Conservation (phyloP, 192 early-diverging fungal species). For the Spizellomyces punctatus region DNA sequence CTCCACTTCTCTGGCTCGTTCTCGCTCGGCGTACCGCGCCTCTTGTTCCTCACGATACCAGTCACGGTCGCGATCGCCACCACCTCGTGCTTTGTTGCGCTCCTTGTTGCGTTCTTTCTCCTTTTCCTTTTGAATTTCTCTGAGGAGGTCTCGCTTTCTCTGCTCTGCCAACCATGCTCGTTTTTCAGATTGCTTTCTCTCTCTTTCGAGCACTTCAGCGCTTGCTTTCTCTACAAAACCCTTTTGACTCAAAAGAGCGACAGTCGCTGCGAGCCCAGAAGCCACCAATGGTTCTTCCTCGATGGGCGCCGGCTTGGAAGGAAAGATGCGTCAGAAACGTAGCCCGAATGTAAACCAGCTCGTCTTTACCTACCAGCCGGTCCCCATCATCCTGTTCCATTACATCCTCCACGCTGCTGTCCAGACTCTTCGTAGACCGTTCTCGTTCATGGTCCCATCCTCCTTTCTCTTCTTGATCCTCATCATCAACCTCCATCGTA, state of each 20-base stretch:
- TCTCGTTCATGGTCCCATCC: conserved; percentile 25
- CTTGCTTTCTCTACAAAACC: conserved; percentile 67
- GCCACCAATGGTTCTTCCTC: conserved; percentile 82
- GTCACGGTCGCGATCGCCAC: conserved; percentile 65
- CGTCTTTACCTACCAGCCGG: no score
- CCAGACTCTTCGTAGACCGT: no score
- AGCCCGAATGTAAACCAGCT: background rate
- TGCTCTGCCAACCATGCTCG: conserved; percentile 76
- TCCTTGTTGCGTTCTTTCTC: conserved; percentile 65
- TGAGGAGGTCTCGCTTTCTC: conserved; percentile 46
- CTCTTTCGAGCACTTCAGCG: conserved; percentile 68
- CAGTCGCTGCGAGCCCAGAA: conserved; percentile 77
- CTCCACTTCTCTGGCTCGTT: conserved; percentile 42
- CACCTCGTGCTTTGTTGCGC: conserved; percentile 46
- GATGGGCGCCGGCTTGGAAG: conserved; percentile 32
- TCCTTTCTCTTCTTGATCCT: conserved; percentile 30
- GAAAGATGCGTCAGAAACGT: background rate
- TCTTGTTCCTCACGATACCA: conserved; percentile 41
- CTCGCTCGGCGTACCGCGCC: conserved; percentile 40
- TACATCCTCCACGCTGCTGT: no score
- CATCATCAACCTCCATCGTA: conserved; percentile 29
- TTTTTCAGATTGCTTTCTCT: conserved; percentile 61
- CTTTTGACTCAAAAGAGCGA: conserved; percentile 80
- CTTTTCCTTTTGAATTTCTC: conserved; percentile 65
- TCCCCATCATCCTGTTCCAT: no score